Evolutionary conservation across 1,139 yeast genomes (phyloP), one percentile per base, ranked within the genome.

Genomic region (Pichia sp.): DNA sequence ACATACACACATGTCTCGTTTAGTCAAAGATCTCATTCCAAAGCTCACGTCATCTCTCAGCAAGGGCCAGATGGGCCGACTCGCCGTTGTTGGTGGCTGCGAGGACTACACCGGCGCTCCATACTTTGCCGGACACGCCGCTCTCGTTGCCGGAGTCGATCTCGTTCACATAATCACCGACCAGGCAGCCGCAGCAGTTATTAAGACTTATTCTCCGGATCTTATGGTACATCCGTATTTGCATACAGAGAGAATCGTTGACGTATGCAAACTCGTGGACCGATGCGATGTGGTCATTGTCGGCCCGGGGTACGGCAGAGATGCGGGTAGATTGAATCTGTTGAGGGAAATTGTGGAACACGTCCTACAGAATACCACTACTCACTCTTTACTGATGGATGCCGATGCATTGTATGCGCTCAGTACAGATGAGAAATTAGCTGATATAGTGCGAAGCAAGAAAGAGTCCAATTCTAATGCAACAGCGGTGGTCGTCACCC

Each of bases 81-180:
- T 91, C 5, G 87, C 80, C 7, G 86, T 91, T 0, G 72, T 91
- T 41, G 98, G 98, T 12, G 98, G 98, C 2, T 80, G 93, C 56
- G 93, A 84, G 55, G 96, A 88, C 53, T 86, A 84, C 56, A 88
- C 97, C 0, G 98, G 98, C 0, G 98, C 98, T 0, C 98, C 98
- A 2, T 91, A 68, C 61, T 91, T 91, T 56, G 72, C 94, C 20
- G 81, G 93, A 11, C 79, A 83, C 54, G 84, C 96, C 1, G 75
- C 94, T 2, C 84, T 94, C 2, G 61, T 82, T 22, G 70, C 82
- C 33, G 98, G 98, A 0, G 83, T 91, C 29, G 98, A 91, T 53
- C 66, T 91, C 64, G 74, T 91, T 23, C 97, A 91, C 59, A 70
- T 91, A 6, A 68, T 91, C 9, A 88, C 97, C 60, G 95, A 86